Evolutionary conservation across 2,329 filamentous ascomycete genomes (phyloP), one percentile per base, ranked within the genome.

Genomic region (Onygenales sp.): DNA sequence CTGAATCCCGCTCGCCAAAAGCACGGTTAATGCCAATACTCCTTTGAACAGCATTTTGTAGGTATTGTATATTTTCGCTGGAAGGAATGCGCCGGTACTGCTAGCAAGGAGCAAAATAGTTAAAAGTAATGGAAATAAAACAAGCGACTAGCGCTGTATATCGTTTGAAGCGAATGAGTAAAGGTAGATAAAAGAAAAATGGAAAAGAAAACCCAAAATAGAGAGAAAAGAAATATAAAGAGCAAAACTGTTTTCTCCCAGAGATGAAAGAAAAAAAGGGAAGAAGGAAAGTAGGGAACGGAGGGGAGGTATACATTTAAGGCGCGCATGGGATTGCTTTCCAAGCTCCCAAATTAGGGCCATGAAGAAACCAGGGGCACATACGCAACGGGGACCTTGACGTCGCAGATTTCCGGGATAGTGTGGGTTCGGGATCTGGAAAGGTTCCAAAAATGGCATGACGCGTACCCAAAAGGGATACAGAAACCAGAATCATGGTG

Each of bases 111-210:
- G 21, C 33, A 21, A n/a, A 38, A 27, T 44, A 14, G 42, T n/a
- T 44, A 44, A 14, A 17, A 47, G 3, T 35, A 33, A 38, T 33
- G 14, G 21, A 17, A 33, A 21, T 14, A 42, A 41, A 21, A 31
- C 47, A 41, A 50, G 48, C 48, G 48, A 5, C 48, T 50, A 42
- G 48, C 48, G 38, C 38, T 50, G 36, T 50, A 17, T 13, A 27
- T 3, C n/a, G 5, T 14, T 32, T 5, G 47, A 50, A 50, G 35
- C 11, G 47, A 50, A 43, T 10, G 38, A 32, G 33, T 48, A 21
- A 48, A 50, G 13, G 17, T 43, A 50, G 33, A 49, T 5, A 31
- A 41, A 41, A 38, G 7, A 38, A 8, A 36, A 38, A 41, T 39
- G 17, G 21, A 41, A 21, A 9, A 33, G 38, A 43, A 33, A 8